phyloP scores from a whole-genome alignment of 345 rosid genomes.

The Lepidium sativum region DNA sequence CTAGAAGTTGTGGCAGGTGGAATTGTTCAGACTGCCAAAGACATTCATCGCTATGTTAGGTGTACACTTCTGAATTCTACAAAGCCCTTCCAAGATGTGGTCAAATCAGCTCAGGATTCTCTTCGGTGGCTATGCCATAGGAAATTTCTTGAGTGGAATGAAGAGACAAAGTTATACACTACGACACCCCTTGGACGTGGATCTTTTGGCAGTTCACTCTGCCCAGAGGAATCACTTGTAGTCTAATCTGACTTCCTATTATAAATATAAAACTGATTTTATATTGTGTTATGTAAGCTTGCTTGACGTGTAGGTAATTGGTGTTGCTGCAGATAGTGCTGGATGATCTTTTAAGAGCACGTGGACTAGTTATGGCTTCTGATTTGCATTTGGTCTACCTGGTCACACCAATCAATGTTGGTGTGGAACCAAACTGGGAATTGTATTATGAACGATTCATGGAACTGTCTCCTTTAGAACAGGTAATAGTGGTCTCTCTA shows the following conservation, averaged over 20 bases:
- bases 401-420: conserved; percentile 88
- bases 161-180: conserved; percentile 77
- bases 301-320: conserved; percentile 15
- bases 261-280: background rate
- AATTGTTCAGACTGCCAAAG: conserved; percentile 87
- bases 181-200: conserved; percentile 94
- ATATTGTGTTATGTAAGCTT: background rate
- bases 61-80: conserved; percentile 97
- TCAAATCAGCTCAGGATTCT: conserved; percentile 97
- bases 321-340: conserved; percentile 64
- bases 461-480: conserved; percentile 81
- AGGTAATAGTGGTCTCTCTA: conserved; percentile 39
- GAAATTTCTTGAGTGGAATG: conserved; percentile 93
- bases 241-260: conserved; percentile 13
- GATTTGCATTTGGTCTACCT: conserved; percentile 92
- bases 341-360: conserved; percentile 93
- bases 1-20: conserved; percentile 98
- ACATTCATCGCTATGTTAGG: conserved; percentile 88
- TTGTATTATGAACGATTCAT: conserved; percentile 76
- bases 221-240: conserved; percentile 99
- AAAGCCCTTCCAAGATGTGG: conserved; percentile 86
- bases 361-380: conserved; percentile 93
- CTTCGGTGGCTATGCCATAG: conserved; percentile 91
- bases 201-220: conserved; percentile 95
- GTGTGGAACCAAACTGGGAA: conserved; percentile 96